Conservation (phyloP, 192 early-diverging fungal species). For the Backusella tuberculispora region DNA sequence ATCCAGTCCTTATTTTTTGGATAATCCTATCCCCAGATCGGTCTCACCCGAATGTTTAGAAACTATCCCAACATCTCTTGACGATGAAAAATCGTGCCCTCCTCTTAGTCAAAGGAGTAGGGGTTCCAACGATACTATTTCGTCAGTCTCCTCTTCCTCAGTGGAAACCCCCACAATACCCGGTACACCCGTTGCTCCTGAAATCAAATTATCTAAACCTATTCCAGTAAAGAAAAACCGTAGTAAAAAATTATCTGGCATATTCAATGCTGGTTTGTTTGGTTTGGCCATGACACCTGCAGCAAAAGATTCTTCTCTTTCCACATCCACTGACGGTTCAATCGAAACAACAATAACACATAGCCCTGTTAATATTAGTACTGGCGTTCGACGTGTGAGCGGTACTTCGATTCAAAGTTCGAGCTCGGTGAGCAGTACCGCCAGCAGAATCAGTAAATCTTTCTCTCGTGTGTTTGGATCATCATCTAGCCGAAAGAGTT, state of each 20-base stretch:
- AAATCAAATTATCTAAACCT: constrained; percentile 7
- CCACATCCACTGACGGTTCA: constrained; percentile 1
- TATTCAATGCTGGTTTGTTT: constrained; percentile 11
- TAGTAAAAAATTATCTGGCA: background rate
- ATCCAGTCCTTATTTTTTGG: constrained; percentile 2
- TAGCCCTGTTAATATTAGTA: background rate
- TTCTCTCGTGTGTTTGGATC: constrained; percentile 2
- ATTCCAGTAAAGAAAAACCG: constrained; percentile 17
- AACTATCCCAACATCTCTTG: background rate
- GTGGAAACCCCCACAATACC: background rate
- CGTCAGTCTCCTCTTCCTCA: background rate
- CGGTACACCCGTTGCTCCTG: constrained; percentile 15
- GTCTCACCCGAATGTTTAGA: constrained; percentile 12
- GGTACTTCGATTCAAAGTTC: constrained; percentile 11
- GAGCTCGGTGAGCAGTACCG: constrained; percentile 16
- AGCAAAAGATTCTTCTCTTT: background rate
- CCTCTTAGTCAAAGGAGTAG: constrained; percentile 9
- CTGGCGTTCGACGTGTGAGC: background rate
- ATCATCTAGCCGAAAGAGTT: background rate
- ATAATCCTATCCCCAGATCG: constrained; percentile 18
- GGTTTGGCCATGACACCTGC: constrained; percentile 9
- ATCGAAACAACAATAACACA: background rate
- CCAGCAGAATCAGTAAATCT: constrained; percentile 18
- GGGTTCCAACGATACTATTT: constrained; percentile 19
- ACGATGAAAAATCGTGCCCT: background rate